Percentiles rank a stretch among this genome's conserved stretches.
Conservation (phyloP, 202 grass and related monocot genomes). For the Zoysia matrella region DNA sequence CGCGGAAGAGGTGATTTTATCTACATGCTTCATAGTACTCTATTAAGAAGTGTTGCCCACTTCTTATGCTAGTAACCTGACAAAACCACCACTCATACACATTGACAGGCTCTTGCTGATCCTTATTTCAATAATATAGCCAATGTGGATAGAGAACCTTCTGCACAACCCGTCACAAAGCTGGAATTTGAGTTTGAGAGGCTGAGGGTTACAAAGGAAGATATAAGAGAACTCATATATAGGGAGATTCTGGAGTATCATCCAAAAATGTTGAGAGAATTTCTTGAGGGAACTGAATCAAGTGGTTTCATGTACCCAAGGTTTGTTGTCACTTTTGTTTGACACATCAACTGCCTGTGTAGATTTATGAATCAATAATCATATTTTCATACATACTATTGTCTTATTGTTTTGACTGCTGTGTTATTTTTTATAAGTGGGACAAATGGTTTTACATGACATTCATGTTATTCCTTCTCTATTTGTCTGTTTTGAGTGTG, state of each 20-base stretch:
- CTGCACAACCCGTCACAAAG: constrained; percentile 65
- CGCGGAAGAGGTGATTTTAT: too few species aligned
- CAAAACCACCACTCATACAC: too few species aligned
- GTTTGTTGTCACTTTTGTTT: constrained; percentile 32
- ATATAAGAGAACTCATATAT: constrained; percentile 73
- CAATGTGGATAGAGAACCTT: constrained; percentile 73
- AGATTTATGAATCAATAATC: too few species aligned
- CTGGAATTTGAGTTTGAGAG: constrained; percentile 79
- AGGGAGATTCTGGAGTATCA: constrained; percentile 76
- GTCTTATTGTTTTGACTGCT: too few species aligned
- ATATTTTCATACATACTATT: not conserved
- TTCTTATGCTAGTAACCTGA: too few species aligned
- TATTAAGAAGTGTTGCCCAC: too few species aligned
- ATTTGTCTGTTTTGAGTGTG: not conserved
- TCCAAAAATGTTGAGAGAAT: constrained; percentile 70
- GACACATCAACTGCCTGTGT: not conserved
- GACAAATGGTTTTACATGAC: too few species aligned
- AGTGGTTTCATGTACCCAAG: constrained; percentile 76
- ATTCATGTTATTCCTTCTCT: too few species aligned
- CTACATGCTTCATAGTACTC: too few species aligned
- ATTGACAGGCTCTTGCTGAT: constrained; percentile 58
- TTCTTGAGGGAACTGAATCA: constrained; percentile 62
- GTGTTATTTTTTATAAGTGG: too few species aligned
- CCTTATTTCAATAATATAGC: constrained; percentile 80
- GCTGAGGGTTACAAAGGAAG: constrained; percentile 64